Evolutionary conservation across 139 green algal genomes (phyloP), one percentile per base, ranked within the genome.

Genomic region (Dunaliella sp.): DNA sequence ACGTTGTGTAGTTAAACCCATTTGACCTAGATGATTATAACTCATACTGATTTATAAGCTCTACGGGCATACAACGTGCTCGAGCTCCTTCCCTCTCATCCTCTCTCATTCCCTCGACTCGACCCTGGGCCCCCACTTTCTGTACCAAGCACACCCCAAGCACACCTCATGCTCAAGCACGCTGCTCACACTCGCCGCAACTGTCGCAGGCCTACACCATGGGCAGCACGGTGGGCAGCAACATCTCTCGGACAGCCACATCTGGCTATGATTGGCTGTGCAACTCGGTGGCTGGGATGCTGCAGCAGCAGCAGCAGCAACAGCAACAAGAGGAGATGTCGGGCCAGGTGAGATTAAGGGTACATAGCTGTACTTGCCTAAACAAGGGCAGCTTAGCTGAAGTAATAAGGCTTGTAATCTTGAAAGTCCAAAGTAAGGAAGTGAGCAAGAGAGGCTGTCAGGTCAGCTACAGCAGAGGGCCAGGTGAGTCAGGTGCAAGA

Each of bases 271-370:
- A 16, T 26, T 65, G 48, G 48, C 48, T 65, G 48, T 65, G 48
- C 48, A 65, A 65, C 48, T 65, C 48, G 7, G 16, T 65, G 7
- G 16, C 7, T 65, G 48, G 48, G 48, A 65, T 65, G 48, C 48
- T 65, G 16, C 48, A 65, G 48, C 48, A 65, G 16, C 48, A 65
- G 32, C 84, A 84, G 38, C 84, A 58, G 22, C 83, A 31, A 0
- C 84, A 84, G 58, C 78, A 84, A 75, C 36, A 84, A 16, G 48
- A 65, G 7, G 48, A 65, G 48, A 16, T 65, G 7, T 65, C 48
- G 16, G 48, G n/a, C n/a, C n/a, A 65, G 48, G 48, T 65, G 48
- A 7, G 48, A 7, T 65, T 65, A 26, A 65, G 48, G 48, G 16
- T 65, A 65, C 7, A 7, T 65, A 26, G 16, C 16, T 16, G 7